Conservation (phyloP, 345 rosid genomes). For the Gossypium anomalum region DNA sequence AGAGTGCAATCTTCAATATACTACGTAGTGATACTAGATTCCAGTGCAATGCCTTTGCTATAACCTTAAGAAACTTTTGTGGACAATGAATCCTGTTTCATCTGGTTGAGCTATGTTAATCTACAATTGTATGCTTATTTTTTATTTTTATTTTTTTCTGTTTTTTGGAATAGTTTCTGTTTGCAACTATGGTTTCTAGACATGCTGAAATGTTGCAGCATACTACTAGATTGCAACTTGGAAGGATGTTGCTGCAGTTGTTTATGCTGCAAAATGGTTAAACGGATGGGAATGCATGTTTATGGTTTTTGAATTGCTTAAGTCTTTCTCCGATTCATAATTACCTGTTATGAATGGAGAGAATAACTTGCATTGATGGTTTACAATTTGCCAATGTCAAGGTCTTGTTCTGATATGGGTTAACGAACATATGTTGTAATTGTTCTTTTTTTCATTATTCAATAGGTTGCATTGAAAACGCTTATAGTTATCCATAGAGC, state of each 20-base stretch:
- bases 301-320: constrained; percentile 2
- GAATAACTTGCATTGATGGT: constrained; percentile 13
- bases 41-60: background rate
- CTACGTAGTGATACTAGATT: no score
- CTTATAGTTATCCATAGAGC: constrained; percentile 83
- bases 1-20: background rate
- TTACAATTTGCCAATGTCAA: background rate
- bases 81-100: background rate
- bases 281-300: background rate
- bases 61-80: background rate
- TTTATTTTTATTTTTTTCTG: background rate
- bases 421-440: background rate
- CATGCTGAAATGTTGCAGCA: background rate
- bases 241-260: background rate
- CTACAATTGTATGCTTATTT: background rate
- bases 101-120: background rate
- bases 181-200: constrained; percentile 2
- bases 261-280: background rate
- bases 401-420: background rate
- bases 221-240: background rate
- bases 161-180: background rate
- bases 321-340: background rate
- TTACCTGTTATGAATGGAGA: background rate
- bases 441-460: constrained; percentile 1
- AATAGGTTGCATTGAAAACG: constrained; percentile 91